These are phyloP conservation scores for Halophytophthora batemanensis DNA, from an alignment of 352 stramenopile species.

Conservation along the genomic window DNA sequence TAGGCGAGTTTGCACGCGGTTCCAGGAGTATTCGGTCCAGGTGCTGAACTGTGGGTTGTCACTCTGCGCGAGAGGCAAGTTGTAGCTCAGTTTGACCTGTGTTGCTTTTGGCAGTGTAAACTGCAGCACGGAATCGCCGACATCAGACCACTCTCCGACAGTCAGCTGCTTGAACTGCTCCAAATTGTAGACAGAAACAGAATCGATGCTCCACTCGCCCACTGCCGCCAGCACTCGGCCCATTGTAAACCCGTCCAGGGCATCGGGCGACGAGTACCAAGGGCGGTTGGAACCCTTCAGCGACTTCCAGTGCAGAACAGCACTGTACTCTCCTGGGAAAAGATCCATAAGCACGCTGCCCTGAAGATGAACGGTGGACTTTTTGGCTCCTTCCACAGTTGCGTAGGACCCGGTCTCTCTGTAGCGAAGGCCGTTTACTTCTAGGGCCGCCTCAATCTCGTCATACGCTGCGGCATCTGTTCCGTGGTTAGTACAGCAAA, in stretches of 20 bases:
- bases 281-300: constrained; percentile 40
- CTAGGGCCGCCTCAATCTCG: constrained; percentile 56
- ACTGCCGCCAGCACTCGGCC: constrained; percentile 53
- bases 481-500: constrained; percentile 12
- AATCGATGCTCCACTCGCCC: constrained; percentile 39
- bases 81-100: constrained; percentile 67
- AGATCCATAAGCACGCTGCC: constrained; percentile 66
- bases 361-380: constrained; percentile 51
- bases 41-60: constrained; percentile 66
- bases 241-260: constrained; percentile 72
- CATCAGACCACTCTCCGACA: constrained; percentile 61
- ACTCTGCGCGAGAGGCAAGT: constrained; percentile 62
- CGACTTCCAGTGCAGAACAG: constrained; percentile 59
- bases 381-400: constrained; percentile 44
- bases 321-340: constrained; percentile 59
- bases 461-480: constrained; percentile 51
- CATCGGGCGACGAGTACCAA: constrained; percentile 59
- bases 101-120: constrained; percentile 58
- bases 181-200: constrained; percentile 58
- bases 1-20: constrained; percentile 55
- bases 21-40: constrained; percentile 45
- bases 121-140: constrained; percentile 72
- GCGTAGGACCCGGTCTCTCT: constrained; percentile 70
- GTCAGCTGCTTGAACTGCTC: constrained; percentile 30
- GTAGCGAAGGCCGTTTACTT: constrained; percentile 65